Evolutionary conservation across 2,329 filamentous ascomycete species (phyloP).

Genomic region (Aspergillus melleus): DNA sequence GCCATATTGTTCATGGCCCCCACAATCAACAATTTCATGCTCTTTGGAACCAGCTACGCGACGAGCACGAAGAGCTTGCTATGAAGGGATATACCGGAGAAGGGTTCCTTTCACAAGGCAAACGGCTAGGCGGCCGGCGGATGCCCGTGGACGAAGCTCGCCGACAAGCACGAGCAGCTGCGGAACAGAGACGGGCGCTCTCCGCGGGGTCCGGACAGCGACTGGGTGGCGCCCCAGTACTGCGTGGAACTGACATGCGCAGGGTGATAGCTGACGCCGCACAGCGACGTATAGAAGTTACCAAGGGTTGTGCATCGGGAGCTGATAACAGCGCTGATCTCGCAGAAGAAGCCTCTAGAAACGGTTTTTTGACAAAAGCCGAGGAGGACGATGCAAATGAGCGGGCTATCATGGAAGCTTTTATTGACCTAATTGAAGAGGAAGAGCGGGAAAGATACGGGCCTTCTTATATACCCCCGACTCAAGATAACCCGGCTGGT

Average conservation of each 20-base stretch:
- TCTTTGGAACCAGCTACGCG: slow-evolving; percentile 84
- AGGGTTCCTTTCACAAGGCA: slow-evolving; percentile 76
- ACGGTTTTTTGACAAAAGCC: slow-evolving; percentile 78
- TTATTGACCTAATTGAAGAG: slow-evolving; percentile 84
- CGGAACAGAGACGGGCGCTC: slow-evolving; percentile 66
- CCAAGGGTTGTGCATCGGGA: slow-evolving; percentile 74
- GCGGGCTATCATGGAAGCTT: slow-evolving; percentile 76
- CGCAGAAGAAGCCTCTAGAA: slow-evolving; percentile 64
- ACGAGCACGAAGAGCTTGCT: slow-evolving; percentile 75
- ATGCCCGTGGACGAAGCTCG: slow-evolving; percentile 73
- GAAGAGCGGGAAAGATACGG: slow-evolving; percentile 66
- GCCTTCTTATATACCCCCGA: slow-evolving; percentile 55
- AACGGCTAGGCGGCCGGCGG: slow-evolving; percentile 66
- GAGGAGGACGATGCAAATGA: slow-evolving; percentile 91
- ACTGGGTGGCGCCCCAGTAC: slow-evolving; percentile 64
- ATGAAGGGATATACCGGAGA: slow-evolving; percentile 88
- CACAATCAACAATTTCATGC: slow-evolving; percentile 82
- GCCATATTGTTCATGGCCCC: slow-evolving; percentile 81
- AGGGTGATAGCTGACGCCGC: slow-evolving; percentile 71
- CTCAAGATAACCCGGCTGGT: slow-evolving; percentile 54
- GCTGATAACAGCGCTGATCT: slow-evolving; percentile 67
- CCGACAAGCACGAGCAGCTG: slow-evolving; percentile 70
- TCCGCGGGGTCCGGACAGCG: slow-evolving; percentile 66
- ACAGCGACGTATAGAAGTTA: slow-evolving; percentile 65
- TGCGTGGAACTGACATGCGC: slow-evolving; percentile 67